Evolutionary conservation across 805 yeast species (phyloP), one percentile per base, ranked within the genome.

Genomic region (Candida chauliodis): DNA sequence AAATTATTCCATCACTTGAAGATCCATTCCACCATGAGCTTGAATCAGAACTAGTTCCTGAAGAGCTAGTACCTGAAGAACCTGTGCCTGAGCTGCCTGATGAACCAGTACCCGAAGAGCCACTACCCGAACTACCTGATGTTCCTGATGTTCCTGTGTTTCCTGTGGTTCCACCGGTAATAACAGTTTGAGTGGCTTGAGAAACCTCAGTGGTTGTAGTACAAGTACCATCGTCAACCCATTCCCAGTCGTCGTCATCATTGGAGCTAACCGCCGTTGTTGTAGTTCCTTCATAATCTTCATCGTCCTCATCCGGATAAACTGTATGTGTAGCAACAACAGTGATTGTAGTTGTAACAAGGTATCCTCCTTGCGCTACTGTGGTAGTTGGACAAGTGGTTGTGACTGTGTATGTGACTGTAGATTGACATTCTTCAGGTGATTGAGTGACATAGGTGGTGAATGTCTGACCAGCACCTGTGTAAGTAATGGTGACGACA

Each of bases 201-300:
- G 37, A 26, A 34, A 34, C 27, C n/a, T 30, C 18, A 23, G 41
- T 33, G 5, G 41, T 29, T 9, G 48, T 47, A 15, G 42, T 43
- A 36, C 46, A 46, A 18, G 44, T 47, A 25, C 36, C 50, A 25
- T 44, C 47, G 14, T 49, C 49, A 17, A 42, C 31, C 29, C 31
- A 24, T 26, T 33, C 36, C 29, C 29, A 23, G 5, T 32, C 48
- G 16, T 46, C 52, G 10, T 48, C 49, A 35, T 40, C 44, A 29
- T 22, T 31, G 11, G 41, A 25, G 21, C 35, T 32, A 19, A 25
- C 6, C 7, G 17, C 25, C 4, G 34, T 19, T 5, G 33, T 21
- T 21, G 26, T 29, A 6, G 32, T 16, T 9, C 22, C 34, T 14
- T 26, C 32, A 22, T 32, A 36, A 23, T 40, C 43, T 11, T 41